A percentile compares a stretch with the other conserved stretches of the same genome.
These are phyloP conservation scores for Spizellomyces punctatus DNA, from an alignment of 192 early-diverging fungal species.

Conservation along the genomic window DNA sequence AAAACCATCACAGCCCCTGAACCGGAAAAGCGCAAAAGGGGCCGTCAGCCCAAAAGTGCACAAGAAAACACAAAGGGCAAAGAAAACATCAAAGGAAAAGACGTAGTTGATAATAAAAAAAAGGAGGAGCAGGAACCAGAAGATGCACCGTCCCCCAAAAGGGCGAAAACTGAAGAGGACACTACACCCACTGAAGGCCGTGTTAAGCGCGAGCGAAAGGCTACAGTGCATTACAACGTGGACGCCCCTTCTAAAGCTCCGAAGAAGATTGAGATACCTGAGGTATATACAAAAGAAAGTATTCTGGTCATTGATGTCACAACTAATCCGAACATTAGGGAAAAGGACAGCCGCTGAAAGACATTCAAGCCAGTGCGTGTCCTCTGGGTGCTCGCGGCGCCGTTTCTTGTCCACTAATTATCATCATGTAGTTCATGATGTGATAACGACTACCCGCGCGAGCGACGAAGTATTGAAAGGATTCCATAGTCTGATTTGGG, in stretches of 20 bases:
- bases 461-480: slow-evolving; percentile 19
- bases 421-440: slow-evolving; percentile 15
- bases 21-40: neutral
- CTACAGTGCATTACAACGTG: slow-evolving; percentile 8
- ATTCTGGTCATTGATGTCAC: neutral
- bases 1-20: neutral
- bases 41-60: neutral
- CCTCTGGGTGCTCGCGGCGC: neutral
- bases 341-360: slow-evolving; percentile 28
- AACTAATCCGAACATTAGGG: neutral
- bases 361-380: slow-evolving; percentile 25
- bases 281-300: slow-evolving; percentile 13
- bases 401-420: no score
- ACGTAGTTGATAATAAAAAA: neutral
- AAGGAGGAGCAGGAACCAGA: neutral
- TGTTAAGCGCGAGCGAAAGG: slow-evolving; percentile 12
- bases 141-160: neutral
- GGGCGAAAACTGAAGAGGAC: neutral
- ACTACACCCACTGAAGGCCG: neutral
- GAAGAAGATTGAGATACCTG: slow-evolving; percentile 22
- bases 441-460: neutral
- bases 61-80: neutral
- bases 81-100: neutral
- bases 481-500: slow-evolving; percentile 22
- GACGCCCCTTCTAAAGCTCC: neutral